phyloP scores from a whole-genome alignment of 805 yeast species.

The Ogataea pilisensis region DNA sequence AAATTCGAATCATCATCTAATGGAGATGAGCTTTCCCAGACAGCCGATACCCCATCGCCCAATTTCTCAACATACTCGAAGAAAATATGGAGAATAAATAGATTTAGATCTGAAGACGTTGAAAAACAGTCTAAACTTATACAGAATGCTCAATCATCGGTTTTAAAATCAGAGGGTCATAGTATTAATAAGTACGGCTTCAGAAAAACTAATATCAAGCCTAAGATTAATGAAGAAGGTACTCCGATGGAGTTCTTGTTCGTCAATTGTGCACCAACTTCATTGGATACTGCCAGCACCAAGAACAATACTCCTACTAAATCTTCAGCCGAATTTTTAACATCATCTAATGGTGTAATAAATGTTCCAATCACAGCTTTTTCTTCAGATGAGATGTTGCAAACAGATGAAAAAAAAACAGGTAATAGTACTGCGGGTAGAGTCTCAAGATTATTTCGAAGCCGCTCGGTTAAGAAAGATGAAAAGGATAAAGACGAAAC shows the following conservation, averaged over 20 bases:
- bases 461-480: slow-evolving; percentile 14
- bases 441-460: slow-evolving; percentile 20
- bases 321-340: neutral
- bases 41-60: neutral
- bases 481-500: slow-evolving; percentile 3
- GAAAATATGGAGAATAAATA: slow-evolving; percentile 28
- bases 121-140: slow-evolving; percentile 31
- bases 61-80: slow-evolving; percentile 14
- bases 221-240: slow-evolving; percentile 30
- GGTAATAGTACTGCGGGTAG: slow-evolving; percentile 10
- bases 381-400: neutral
- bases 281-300: neutral
- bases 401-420: slow-evolving; percentile 9
- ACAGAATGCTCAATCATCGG: slow-evolving; percentile 22
- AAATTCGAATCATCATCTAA: neutral
- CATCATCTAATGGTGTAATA: too few relatives aligned
- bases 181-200: slow-evolving; percentile 26
- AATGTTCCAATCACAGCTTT: neutral
- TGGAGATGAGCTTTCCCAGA: too few relatives aligned
- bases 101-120: slow-evolving; percentile 29
- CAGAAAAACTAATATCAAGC: slow-evolving; percentile 26
- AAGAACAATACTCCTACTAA: neutral
- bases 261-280: slow-evolving; percentile 29
- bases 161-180: slow-evolving; percentile 13
- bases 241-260: slow-evolving; percentile 31